Evolutionary conservation across 2,329 filamentous ascomycete genomes (phyloP).

Genomic region (Aureobasidium sp.): DNA sequence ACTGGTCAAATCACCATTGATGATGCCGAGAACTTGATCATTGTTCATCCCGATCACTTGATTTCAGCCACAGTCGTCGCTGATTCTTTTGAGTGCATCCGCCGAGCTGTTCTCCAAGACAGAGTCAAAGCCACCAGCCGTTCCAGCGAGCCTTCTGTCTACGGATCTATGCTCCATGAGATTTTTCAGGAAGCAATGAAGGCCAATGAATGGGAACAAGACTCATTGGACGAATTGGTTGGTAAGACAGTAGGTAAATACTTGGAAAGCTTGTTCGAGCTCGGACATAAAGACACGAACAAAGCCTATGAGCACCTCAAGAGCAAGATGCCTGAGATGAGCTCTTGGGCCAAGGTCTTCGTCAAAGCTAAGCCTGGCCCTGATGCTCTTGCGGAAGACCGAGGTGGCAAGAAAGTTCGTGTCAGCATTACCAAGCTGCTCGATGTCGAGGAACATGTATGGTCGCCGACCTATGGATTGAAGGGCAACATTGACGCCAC

Average conservation of each 20-base stretch:
- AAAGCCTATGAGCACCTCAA: slow-evolving; percentile 73
- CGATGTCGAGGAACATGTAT: slow-evolving; percentile 95
- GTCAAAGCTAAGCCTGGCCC: slow-evolving; percentile 61
- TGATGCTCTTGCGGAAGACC: slow-evolving; percentile 69
- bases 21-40: slow-evolving; percentile 74
- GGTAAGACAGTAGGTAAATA: slow-evolving; percentile 65
- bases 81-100: slow-evolving; percentile 89
- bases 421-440: slow-evolving; percentile 90
- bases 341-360: slow-evolving; percentile 77
- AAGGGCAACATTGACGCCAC: slow-evolving; percentile 98
- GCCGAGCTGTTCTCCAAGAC: slow-evolving; percentile 88
- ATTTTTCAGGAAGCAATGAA: slow-evolving; percentile 88
- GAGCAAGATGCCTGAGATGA: slow-evolving; percentile 75
- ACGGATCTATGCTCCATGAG: slow-evolving; percentile 90
- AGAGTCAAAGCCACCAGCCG: slow-evolving; percentile 86
- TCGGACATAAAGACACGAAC: slow-evolving; percentile 60
- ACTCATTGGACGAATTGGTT: slow-evolving; percentile 61
- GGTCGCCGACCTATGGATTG: slow-evolving; percentile 94
- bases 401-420: slow-evolving; percentile 66
- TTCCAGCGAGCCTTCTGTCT: slow-evolving; percentile 72
- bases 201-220: slow-evolving; percentile 70
- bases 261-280: slow-evolving; percentile 82
- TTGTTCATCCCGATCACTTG: slow-evolving; percentile 90
- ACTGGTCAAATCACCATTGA: slow-evolving; percentile 73
- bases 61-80: slow-evolving; percentile 92